Base-by-base conservation (phyloP, 2,329 filamentous ascomycete species). In the Botryotinia globosa region DNA sequence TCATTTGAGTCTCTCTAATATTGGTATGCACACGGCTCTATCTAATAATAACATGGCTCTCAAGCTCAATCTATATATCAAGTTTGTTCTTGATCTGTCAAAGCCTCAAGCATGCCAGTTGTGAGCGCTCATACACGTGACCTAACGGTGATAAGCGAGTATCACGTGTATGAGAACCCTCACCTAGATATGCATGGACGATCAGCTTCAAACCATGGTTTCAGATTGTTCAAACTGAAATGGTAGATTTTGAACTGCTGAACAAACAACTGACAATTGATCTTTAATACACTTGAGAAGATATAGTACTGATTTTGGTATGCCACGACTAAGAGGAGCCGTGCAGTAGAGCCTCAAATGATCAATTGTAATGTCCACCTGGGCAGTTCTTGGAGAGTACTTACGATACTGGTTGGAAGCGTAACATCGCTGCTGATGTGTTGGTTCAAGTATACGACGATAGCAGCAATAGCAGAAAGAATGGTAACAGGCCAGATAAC, bases 391-490 rank as follows among this genome's bases (percentile, higher is more conserved):
- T 44, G 42, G 45, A 65, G 59, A 32, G 69, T 20, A 74, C 83
- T 71, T 80, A 86, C 88, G 74, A 90, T 90, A 75, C 83, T 87
- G 65, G 84, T 84, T 14, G 89, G 89, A 51, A 91, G 83, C 56
- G 84, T 85, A 48, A 90, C 83, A 70, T 85, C 80, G 72, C 83
- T 80, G 73, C 83, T 82, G 37, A 87, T 83, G 77, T 85, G 83
- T 69, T 83, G 82, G 78, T 90, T 87, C 72, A 89, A 80, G 76
- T 85, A 89, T 44, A 89, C 87, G 70, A 91, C 83, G 4, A 89
- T 79, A 1, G 85, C 86, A 6, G 89, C 87, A 77, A 90, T 88
- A 51, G 86, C 72, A 1, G 87, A 85, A 81, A 91, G 89, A 6
- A 88, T 80, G 25, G 86, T 71, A 14, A 91, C 86, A 4, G 88